A percentile compares a stretch with the other conserved stretches of the same genome.
Evolutionary conservation across 2,329 filamentous ascomycete species (phyloP).

Genomic region (Aspergillus novoparasiticus): DNA sequence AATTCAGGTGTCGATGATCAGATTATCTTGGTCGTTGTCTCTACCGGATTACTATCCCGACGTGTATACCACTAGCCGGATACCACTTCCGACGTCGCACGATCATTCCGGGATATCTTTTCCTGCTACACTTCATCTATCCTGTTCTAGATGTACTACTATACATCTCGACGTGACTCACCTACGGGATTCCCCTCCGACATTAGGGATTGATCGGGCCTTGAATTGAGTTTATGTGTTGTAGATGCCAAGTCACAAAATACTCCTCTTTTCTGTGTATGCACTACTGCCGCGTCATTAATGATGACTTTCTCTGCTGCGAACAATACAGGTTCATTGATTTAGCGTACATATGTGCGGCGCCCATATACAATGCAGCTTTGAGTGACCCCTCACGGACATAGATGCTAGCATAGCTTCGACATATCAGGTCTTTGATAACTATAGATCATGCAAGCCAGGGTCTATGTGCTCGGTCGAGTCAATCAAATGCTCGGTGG

Average conservation of each 20-base stretch:
- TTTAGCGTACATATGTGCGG: not conserved
- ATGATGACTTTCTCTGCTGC: not conserved
- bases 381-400: not conserved
- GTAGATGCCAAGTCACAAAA: not conserved
- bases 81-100: not conserved
- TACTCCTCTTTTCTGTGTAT: not conserved
- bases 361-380: not conserved
- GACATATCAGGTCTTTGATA: not conserved
- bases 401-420: not conserved
- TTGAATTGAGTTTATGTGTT: not conserved
- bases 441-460: not conserved
- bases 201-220: not conserved
- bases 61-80: not conserved
- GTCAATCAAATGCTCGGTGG: not conserved
- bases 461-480: not conserved
- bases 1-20: not conserved
- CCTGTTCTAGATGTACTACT: not conserved
- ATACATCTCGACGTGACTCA: not conserved
- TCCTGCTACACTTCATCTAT: not conserved
- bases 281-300: not conserved
- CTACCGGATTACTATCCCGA: not conserved
- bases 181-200: not conserved
- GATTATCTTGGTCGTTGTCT: not conserved
- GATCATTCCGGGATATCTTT: not conserved
- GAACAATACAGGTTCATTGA: not conserved